phyloP scores from a whole-genome alignment of 352 stramenopile genomes.

The Phytophthora cactorum region DNA sequence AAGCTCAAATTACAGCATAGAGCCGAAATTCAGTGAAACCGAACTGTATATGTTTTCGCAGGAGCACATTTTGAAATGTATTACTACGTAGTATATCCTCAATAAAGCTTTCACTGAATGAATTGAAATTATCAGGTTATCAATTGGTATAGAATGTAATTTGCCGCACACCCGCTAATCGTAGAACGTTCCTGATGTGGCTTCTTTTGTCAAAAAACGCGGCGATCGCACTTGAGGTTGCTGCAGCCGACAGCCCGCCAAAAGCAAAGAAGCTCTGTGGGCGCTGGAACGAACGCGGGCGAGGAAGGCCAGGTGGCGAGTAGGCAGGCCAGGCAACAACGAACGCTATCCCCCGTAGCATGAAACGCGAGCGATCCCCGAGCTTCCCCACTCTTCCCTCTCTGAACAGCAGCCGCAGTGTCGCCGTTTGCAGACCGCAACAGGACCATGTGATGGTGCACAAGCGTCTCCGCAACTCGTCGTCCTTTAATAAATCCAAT shows the following conservation, averaged over 20 bases:
- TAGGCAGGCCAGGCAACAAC: not conserved
- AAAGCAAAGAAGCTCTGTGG: slow-evolving; percentile 18
- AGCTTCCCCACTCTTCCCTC: slow-evolving; percentile 33
- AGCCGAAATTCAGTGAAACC: too few species aligned
- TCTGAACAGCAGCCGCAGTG: slow-evolving; percentile 29
- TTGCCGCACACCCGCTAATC: not conserved
- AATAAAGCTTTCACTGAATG: too few species aligned
- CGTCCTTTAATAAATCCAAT: slow-evolving; percentile 23
- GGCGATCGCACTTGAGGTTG: slow-evolving; percentile 10
- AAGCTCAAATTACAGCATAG: not conserved
- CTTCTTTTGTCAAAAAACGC: slow-evolving; percentile 19
- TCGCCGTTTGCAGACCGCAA: slow-evolving; percentile 32
- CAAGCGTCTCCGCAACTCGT: slow-evolving; percentile 48
- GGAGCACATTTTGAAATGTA: too few species aligned
- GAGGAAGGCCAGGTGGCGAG: slow-evolving; percentile 9
- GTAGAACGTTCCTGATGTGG: slow-evolving; percentile 15
- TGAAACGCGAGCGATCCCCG: slow-evolving; percentile 58
- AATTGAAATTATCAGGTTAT: not conserved
- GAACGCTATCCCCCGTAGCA: slow-evolving; percentile 17
- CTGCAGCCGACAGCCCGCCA: not conserved
- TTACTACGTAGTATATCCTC: too few species aligned
- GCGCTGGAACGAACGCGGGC: slow-evolving; percentile 1
- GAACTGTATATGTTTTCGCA: not conserved
- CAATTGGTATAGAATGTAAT: not conserved
- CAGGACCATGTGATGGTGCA: slow-evolving; percentile 42